phyloP scores from a whole-genome alignment of 2,329 filamentous ascomycete species.

The Diaporthe citrichinensis region DNA sequence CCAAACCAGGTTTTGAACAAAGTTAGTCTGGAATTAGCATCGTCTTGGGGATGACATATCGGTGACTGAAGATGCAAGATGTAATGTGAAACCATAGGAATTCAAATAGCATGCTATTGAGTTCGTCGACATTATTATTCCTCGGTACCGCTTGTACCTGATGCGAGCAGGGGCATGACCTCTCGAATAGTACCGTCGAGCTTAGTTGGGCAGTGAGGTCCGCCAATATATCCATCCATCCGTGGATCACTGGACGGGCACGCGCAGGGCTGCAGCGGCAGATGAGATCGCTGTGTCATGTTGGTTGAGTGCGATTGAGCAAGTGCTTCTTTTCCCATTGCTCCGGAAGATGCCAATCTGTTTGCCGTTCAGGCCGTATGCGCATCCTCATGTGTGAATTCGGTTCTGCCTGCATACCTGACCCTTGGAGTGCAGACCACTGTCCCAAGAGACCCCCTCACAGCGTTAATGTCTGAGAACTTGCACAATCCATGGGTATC shows the following conservation, averaged over 20 bases:
- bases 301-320: neutral
- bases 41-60: neutral
- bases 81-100: conserved; percentile 26
- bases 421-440: neutral
- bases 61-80: conserved; percentile 1
- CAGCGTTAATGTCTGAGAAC: neutral
- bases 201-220: conserved; percentile 14
- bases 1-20: conserved; percentile 21
- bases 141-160: neutral
- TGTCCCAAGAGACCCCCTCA: neutral
- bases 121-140: neutral
- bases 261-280: neutral
- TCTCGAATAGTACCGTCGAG: neutral
- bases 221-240: neutral
- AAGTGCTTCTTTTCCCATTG: neutral
- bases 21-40: conserved; percentile 16
- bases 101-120: conserved; percentile 25
- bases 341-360: neutral
- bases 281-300: neutral
- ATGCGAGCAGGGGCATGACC: neutral
- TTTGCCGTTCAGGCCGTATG: neutral
- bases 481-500: neutral
- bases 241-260: too few species aligned
- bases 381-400: neutral
- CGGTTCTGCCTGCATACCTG: neutral